Evolutionary conservation across 805 yeast species (phyloP).

Genomic region (Lipomyces yamadae): DNA sequence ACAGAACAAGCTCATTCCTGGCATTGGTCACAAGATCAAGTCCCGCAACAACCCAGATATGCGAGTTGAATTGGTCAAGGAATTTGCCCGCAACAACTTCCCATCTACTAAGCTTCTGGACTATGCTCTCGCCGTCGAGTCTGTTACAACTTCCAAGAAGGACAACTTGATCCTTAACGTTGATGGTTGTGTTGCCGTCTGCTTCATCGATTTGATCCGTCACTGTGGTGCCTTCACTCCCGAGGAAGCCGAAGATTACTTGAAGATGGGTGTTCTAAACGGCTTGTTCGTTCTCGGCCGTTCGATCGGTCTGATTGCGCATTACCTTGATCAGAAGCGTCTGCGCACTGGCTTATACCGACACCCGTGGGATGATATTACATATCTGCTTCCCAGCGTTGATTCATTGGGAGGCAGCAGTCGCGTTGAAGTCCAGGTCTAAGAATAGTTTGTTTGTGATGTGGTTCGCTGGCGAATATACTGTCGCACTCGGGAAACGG

Average conservation of each 20-base stretch:
- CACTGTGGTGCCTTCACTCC: constrained; percentile 53
- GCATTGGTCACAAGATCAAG: constrained; percentile 55
- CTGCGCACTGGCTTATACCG: constrained; percentile 54
- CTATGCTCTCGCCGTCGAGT: constrained; percentile 55
- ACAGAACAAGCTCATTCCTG: constrained; percentile 55
- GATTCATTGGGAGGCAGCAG: constrained; percentile 28
- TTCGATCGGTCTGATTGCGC: constrained; percentile 54
- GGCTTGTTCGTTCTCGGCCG: constrained; percentile 54
- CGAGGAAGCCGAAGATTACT: constrained; percentile 53
- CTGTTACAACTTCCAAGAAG: constrained; percentile 56
- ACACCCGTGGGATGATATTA: constrained; percentile 57
- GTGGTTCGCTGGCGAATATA: neutral
- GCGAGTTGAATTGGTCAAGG: constrained; percentile 56
- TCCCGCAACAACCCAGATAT: constrained; percentile 55
- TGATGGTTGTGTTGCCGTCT: constrained; percentile 54
- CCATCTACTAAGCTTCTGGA: constrained; percentile 51
- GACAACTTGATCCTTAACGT: constrained; percentile 54
- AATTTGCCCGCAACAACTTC: constrained; percentile 52
- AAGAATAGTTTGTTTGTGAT: constrained; percentile 2
- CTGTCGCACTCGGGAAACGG: neutral
- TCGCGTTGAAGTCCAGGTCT: constrained; percentile 30
- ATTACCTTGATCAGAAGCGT: constrained; percentile 54
- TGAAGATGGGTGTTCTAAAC: constrained; percentile 53
- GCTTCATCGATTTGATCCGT: constrained; percentile 52
- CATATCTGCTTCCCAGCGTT: constrained; percentile 42